Evolutionary conservation across 2,329 filamentous ascomycete species (phyloP).

Genomic region (Phaeomoniella chlamydospora): DNA sequence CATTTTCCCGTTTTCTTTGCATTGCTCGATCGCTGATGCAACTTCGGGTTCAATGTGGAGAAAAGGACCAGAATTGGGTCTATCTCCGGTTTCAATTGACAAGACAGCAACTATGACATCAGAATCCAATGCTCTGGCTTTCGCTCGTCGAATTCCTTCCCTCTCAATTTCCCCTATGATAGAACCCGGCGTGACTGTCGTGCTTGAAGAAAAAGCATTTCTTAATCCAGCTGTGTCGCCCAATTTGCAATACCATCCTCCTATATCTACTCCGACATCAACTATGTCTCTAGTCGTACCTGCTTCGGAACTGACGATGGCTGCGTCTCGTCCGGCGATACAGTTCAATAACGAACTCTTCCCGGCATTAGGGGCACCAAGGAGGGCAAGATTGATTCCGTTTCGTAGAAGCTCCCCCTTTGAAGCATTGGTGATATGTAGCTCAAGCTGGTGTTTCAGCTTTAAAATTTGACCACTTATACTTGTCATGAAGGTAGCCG

Average conservation of each 20-base stretch:
- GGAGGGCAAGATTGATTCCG: slow-evolving; percentile 71
- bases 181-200: slow-evolving; percentile 5
- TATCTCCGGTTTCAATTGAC: slow-evolving; percentile 44
- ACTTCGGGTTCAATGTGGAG: slow-evolving; percentile 41
- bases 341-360: slow-evolving; percentile 90
- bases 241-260: slow-evolving; percentile 82
- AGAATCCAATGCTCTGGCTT: slow-evolving; percentile 63
- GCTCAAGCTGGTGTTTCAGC: slow-evolving; percentile 48
- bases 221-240: slow-evolving; percentile 89
- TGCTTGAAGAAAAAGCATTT: slow-evolving; percentile 16
- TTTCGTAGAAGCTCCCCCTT: slow-evolving; percentile 70
- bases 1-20: slow-evolving; percentile 32
- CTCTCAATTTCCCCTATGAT: slow-evolving; percentile 61
- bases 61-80: slow-evolving; percentile 11
- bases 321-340: slow-evolving; percentile 81
- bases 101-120: slow-evolving; percentile 75
- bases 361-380: slow-evolving; percentile 86
- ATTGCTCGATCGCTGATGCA: slow-evolving; percentile 34
- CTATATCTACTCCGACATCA: slow-evolving; percentile 78
- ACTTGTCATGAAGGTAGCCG: slow-evolving; percentile 53
- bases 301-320: slow-evolving; percentile 84
- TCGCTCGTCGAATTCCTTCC: slow-evolving; percentile 82
- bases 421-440: slow-evolving; percentile 63
- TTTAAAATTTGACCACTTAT: slow-evolving; percentile 50
- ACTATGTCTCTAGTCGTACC: slow-evolving; percentile 91